Base-by-base conservation (phyloP, 305 asterid genomes). In the Caryopteris hybrid region DNA sequence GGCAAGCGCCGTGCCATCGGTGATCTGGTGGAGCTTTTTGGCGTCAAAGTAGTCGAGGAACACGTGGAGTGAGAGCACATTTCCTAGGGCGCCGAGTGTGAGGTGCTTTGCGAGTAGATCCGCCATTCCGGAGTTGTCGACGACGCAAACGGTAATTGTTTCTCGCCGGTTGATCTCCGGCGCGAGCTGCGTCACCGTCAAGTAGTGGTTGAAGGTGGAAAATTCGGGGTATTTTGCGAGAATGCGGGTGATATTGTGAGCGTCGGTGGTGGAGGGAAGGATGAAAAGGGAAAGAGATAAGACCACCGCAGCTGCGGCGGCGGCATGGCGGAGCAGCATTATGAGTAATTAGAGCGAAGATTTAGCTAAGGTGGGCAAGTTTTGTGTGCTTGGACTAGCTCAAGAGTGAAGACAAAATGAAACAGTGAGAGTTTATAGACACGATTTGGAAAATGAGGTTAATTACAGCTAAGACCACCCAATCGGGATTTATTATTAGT, bases 21-120 rank as follows among this genome's bases (percentile, higher is more conserved):
- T 76, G 79, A 91, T 81, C 58, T 84, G 79, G 79, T 89, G 99
- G 71, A 94, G 96, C 85, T 94, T 94, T 39, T 83, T 76, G 14
- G 90, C 84, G 69, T 84, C 88, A 78, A 80, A 91, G 79, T 89
- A 94, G 84, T 94, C 99, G 17, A 94, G 85, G 39, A 94, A 83
- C n/a, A 94, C 84, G 77, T 94, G 98, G 73, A 87, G 84, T 0
- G 95, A 80, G 54, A 94, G 88, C 7, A 94, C 88, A 46, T 89
- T 86, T 10, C 76, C 79, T 1, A 91, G 61, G 23, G 84, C 70
- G 66, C 78, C 75, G 67, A 76, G 33, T 3, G 85, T 43, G 46
- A 85, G 83, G 80, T 79, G 80, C n/a, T 89, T 89, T 0, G 84
- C 22, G 70, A 87, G 86, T 5, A 94, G 95, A 72, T 81, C 88